These are phyloP conservation scores for Acer campestre DNA, from an alignment of 345 rosid species.

Conservation along the genomic window DNA sequence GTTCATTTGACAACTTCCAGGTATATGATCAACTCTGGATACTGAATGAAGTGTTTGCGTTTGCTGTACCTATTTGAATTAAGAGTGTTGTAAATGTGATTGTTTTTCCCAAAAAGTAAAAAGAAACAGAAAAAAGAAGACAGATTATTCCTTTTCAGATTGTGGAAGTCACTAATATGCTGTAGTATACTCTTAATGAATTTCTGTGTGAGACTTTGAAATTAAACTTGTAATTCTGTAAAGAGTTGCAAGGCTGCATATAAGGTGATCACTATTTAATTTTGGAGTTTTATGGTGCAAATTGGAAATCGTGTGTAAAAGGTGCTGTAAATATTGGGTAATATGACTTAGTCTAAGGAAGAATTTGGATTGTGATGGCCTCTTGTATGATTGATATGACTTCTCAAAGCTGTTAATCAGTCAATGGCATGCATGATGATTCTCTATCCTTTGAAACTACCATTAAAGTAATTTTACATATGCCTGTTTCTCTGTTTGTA, in stretches of 20 bases:
- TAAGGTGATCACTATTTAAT: neutral
- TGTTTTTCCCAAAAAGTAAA: neutral
- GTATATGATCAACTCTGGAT: slow-evolving; percentile 31
- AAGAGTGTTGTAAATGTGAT: neutral
- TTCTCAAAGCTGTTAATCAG: neutral
- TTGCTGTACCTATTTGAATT: neutral
- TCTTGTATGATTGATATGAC: neutral
- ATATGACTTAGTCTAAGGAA: neutral
- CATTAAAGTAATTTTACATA: neutral
- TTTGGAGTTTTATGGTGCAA: neutral
- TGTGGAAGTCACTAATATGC: neutral
- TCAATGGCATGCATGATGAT: neutral
- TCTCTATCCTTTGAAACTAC: neutral
- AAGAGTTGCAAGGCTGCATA: neutral
- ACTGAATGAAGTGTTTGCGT: neutral
- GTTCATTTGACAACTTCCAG: slow-evolving; percentile 94
- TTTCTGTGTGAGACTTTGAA: neutral
- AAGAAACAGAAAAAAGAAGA: neutral
- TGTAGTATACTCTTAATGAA: neutral
- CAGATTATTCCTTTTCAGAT: neutral
- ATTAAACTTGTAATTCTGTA: neutral
- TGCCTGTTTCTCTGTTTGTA: neutral
- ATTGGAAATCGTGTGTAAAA: neutral
- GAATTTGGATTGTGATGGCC: neutral
- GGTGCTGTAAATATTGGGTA: neutral